Evolutionary conservation across 805 yeast species (phyloP).

Genomic region (Diddensiella santjacobensis): DNA sequence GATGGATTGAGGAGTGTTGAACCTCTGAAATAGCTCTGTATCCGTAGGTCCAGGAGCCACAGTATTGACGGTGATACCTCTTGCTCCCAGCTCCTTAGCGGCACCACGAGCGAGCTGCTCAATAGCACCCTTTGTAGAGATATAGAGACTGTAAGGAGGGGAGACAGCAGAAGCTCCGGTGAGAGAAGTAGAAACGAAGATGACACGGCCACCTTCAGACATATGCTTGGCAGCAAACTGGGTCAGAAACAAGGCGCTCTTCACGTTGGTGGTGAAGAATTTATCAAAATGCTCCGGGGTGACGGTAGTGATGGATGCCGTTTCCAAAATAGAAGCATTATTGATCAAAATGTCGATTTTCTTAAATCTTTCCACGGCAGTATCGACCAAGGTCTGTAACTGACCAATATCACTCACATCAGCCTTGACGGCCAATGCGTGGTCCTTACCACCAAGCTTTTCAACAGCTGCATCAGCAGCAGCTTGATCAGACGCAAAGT

Average conservation of each 20-base stretch:
- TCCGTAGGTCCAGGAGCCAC: constrained; percentile 21
- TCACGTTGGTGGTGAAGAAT: constrained; percentile 16
- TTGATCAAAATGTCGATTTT: constrained; percentile 34
- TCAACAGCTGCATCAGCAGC: constrained; percentile 16
- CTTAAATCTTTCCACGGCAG: constrained; percentile 2
- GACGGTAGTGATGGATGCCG: constrained; percentile 7
- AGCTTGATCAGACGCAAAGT: constrained; percentile 13
- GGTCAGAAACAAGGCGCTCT: constrained; percentile 16
- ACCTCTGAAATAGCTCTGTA: constrained; percentile 14
- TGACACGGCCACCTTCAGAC: constrained; percentile 18
- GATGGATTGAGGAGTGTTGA: constrained; percentile 4
- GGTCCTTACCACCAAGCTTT: neutral
- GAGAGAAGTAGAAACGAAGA: constrained; percentile 39
- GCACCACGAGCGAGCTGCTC: constrained; percentile 18
- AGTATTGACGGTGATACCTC: constrained; percentile 17
- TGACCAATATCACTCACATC: constrained; percentile 12
- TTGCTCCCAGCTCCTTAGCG: constrained; percentile 20
- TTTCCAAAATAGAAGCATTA: constrained; percentile 33
- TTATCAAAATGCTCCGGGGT: constrained; percentile 15
- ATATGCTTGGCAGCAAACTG: constrained; percentile 18
- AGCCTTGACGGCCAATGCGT: constrained; percentile 6
- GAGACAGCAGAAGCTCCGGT: constrained; percentile 34
- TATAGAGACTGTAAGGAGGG: constrained; percentile 12
- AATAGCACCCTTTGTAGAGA: constrained; percentile 20
- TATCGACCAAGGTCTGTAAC: constrained; percentile 11